phyloP scores from a whole-genome alignment of 139 green algal genomes.

The Chlorella ohadii region DNA sequence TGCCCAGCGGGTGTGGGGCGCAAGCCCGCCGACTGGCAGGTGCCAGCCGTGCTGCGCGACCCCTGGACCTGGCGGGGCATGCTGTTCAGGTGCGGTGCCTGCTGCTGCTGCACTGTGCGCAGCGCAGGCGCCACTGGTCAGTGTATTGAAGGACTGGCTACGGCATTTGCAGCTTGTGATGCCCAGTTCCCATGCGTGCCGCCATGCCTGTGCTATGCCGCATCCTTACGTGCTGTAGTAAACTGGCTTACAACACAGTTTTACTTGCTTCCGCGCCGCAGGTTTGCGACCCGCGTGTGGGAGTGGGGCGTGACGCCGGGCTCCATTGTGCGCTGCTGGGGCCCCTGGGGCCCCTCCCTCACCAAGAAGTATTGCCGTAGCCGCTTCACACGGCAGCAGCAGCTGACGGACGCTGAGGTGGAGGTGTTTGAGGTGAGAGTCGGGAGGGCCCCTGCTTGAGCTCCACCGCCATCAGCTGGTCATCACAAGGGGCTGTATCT shows the following conservation, averaged over 20 bases:
- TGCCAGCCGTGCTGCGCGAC: slow-evolving; percentile 38
- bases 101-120: no score
- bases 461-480: no score
- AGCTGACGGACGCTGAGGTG: slow-evolving; percentile 23
- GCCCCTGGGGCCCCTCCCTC: slow-evolving; percentile 72
- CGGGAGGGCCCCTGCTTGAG: no score
- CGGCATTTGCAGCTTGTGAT: no score
- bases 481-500: no score
- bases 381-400: slow-evolving; percentile 53
- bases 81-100: slow-evolving; percentile 47
- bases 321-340: slow-evolving; percentile 70
- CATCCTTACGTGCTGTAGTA: no score
- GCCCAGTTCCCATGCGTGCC: no score
- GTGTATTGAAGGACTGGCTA: no score
- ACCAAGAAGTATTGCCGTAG: slow-evolving; percentile 56
- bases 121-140: no score
- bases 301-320: slow-evolving; percentile 79
- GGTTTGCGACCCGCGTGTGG: slow-evolving; percentile 56
- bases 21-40: slow-evolving; percentile 68
- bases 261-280: not conserved
- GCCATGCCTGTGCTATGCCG: no score
- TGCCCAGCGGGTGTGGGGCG: slow-evolving; percentile 82
- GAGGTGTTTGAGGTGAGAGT: slow-evolving; percentile 13
- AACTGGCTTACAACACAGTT: no score
- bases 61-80: slow-evolving; percentile 51